phyloP scores from a whole-genome alignment of 257 asterid species.

The Solanum okadae region DNA sequence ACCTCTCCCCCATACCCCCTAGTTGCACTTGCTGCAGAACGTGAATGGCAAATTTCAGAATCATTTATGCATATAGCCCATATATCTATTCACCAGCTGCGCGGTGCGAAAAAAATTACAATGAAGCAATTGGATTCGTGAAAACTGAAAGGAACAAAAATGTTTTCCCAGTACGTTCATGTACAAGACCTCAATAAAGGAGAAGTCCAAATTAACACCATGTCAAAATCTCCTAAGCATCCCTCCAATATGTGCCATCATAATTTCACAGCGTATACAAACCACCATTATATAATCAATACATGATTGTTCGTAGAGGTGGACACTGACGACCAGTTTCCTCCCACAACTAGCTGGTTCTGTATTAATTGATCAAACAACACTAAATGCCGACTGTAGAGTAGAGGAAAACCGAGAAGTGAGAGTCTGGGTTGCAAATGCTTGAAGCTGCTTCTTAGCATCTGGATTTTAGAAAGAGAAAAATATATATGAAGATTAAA shows the following conservation, averaged over 20 bases:
- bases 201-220: background rate
- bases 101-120: background rate
- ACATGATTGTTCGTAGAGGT: background rate
- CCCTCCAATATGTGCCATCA: background rate
- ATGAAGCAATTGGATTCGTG: constrained; percentile 2
- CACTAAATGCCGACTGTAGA: constrained; percentile 80
- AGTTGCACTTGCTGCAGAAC: background rate
- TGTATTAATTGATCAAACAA: constrained; percentile 36
- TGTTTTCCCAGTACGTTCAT: background rate
- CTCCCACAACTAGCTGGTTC: background rate
- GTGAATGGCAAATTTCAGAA: background rate
- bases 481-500: background rate
- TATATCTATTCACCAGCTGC: background rate
- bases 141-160: background rate
- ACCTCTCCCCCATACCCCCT: background rate
- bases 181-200: background rate
- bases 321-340: background rate
- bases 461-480: constrained; percentile 33
- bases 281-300: background rate
- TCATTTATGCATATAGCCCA: background rate
- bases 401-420: constrained; percentile 86
- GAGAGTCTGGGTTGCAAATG: constrained; percentile 82
- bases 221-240: background rate
- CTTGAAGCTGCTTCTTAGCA: constrained; percentile 97
- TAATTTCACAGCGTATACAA: background rate